Conservation (phyloP, 2,329 filamentous ascomycete species). For the Ustilaginoidea virens region DNA sequence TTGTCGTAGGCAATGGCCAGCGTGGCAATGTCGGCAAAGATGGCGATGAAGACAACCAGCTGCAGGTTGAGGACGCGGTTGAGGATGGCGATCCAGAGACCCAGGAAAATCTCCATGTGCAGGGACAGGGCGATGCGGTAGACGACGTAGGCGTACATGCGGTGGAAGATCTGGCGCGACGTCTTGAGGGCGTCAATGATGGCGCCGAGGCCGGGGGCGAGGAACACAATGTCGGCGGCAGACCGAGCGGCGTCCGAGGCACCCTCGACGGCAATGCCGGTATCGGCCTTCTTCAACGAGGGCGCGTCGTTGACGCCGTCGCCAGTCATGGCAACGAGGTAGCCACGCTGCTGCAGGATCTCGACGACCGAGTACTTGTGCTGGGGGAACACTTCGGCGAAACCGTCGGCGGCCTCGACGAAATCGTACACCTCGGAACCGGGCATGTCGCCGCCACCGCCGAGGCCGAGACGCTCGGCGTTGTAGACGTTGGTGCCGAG, state of each 20-base stretch:
- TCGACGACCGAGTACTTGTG: slow-evolving; percentile 93
- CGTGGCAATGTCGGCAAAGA: slow-evolving; percentile 86
- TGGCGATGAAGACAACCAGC: slow-evolving; percentile 84
- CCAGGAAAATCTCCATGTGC: slow-evolving; percentile 82
- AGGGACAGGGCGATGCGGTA: slow-evolving; percentile 89
- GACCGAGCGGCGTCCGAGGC: slow-evolving; percentile 82
- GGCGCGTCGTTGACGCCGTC: slow-evolving; percentile 91
- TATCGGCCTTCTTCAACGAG: slow-evolving; percentile 89
- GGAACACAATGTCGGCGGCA: slow-evolving; percentile 86
- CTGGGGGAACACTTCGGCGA: slow-evolving; percentile 87
- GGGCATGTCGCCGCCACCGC: slow-evolving; percentile 82
- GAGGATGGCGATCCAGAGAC: slow-evolving; percentile 79
- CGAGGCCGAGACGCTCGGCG: slow-evolving; percentile 79
- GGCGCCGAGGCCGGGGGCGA: slow-evolving; percentile 77
- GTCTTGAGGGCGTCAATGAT: slow-evolving; percentile 91
- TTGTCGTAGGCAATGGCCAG: slow-evolving; percentile 90
- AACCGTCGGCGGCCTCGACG: slow-evolving; percentile 87
- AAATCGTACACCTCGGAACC: slow-evolving; percentile 91
- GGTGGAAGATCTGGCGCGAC: slow-evolving; percentile 88
- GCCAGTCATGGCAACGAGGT: slow-evolving; percentile 91
- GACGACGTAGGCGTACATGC: slow-evolving; percentile 92
- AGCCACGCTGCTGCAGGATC: slow-evolving; percentile 84
- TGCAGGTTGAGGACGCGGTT: slow-evolving; percentile 75
- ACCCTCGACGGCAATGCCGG: slow-evolving; percentile 88
- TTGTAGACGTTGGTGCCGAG: slow-evolving; percentile 91